These are phyloP conservation scores for Aspergillus tubingensis DNA, from an alignment of 2,329 filamentous ascomycete genomes.

Conservation along the genomic window DNA sequence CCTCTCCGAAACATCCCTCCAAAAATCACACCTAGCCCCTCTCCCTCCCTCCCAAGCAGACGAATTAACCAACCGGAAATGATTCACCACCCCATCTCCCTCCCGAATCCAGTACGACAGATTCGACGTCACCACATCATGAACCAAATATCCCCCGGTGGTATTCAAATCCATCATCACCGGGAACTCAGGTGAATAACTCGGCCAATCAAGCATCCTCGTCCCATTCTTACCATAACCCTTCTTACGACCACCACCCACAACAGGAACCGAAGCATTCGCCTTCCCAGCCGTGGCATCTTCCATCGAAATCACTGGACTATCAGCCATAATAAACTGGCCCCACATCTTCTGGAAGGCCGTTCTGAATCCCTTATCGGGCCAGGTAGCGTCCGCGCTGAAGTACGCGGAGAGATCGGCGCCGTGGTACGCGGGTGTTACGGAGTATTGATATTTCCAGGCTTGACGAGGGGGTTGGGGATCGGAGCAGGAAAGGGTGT, in stretches of 20 bases:
- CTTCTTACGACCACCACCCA: no score
- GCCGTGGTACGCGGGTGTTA: slow-evolving; percentile 67
- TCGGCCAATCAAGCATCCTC: slow-evolving; percentile 36
- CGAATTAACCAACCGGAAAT: slow-evolving; percentile 46
- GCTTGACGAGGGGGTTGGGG: slow-evolving; percentile 28
- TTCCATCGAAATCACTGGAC: slow-evolving; percentile 32
- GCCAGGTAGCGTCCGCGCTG: slow-evolving; percentile 24
- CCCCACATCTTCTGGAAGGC: slow-evolving; percentile 51
- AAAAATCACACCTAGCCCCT: slow-evolving; percentile 27
- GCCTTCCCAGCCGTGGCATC: slow-evolving; percentile 23
- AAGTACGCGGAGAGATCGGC: slow-evolving; percentile 59
- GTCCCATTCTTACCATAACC: slow-evolving; percentile 22
- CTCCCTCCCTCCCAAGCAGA: slow-evolving; percentile 53
- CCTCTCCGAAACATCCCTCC: neutral
- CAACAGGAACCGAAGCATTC: slow-evolving; percentile 22
- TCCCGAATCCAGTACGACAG: slow-evolving; percentile 29
- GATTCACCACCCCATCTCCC: slow-evolving; percentile 39
- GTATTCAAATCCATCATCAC: slow-evolving; percentile 51
- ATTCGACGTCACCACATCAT: slow-evolving; percentile 21
- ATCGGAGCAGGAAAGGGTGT: no score
- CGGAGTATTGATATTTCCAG: slow-evolving; percentile 60
- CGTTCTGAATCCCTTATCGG: slow-evolving; percentile 32
- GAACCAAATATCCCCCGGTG: slow-evolving; percentile 42
- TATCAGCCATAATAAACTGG: slow-evolving; percentile 48
- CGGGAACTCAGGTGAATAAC: slow-evolving; percentile 34